These are phyloP conservation scores for Umbilicaria muhlenbergii DNA, from an alignment of 495 filamentous ascomycete species.

Conservation along the genomic window DNA sequence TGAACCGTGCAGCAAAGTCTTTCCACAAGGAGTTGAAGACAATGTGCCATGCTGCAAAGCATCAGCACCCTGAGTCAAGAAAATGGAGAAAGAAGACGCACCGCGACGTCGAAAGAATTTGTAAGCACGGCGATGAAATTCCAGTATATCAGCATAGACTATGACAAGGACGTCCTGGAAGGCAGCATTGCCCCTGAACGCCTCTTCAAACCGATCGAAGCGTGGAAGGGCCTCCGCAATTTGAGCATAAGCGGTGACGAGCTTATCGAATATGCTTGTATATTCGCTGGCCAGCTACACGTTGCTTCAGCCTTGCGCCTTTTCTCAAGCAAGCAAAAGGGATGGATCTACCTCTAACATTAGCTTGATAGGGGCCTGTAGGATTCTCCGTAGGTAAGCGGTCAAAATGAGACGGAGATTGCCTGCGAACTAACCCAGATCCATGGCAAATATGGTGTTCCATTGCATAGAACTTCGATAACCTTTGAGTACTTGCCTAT, in stretches of 20 bases:
- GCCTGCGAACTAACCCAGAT: slow-evolving; percentile 18
- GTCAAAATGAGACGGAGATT: background rate
- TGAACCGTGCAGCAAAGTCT: slow-evolving; percentile 22
- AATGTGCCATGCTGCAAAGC: slow-evolving; percentile 9
- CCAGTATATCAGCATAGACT: slow-evolving; percentile 27
- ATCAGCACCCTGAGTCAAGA: background rate
- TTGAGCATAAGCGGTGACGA: slow-evolving; percentile 22
- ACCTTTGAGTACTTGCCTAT: slow-evolving; percentile 22
- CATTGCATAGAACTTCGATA: slow-evolving; percentile 28
- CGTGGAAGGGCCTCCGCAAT: slow-evolving; percentile 22
- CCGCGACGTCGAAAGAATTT: slow-evolving; percentile 23
- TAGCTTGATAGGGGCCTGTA: slow-evolving; percentile 22
- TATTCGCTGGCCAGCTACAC: slow-evolving; percentile 20
- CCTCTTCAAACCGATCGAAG: slow-evolving; percentile 16
- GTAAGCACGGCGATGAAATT: slow-evolving; percentile 28
- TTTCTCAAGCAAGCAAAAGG: background rate
- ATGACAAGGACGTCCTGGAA: slow-evolving; percentile 24
- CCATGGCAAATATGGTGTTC: slow-evolving; percentile 27
- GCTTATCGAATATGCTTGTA: slow-evolving; percentile 22
- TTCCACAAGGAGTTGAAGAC: slow-evolving; percentile 23
- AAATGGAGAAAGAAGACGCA: slow-evolving; percentile 10
- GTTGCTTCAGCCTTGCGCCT: background rate
- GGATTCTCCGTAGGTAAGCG: background rate
- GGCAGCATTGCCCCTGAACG: slow-evolving; percentile 15
- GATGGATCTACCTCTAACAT: slow-evolving; percentile 20